phyloP scores from a whole-genome alignment of 305 asterid genomes.

The Euphrasia arctica region DNA sequence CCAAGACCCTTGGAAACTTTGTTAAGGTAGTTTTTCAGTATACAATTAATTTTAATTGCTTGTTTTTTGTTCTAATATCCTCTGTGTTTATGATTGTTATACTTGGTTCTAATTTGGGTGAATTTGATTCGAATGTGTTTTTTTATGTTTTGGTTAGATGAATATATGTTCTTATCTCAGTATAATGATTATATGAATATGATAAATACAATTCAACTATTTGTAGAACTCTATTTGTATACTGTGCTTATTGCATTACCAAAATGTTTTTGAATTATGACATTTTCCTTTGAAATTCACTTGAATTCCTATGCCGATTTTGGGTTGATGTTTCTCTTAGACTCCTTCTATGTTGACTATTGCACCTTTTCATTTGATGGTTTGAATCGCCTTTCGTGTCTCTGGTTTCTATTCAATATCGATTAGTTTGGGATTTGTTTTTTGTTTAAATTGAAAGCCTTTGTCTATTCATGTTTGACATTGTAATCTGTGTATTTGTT shows the following conservation, averaged over 20 bases:
- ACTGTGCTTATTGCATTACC: not conserved
- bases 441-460: not conserved
- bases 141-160: too few relatives aligned
- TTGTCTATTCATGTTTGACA: not conserved
- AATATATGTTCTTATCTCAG: too few relatives aligned
- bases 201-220: too few relatives aligned
- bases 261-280: not conserved
- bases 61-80: not conserved
- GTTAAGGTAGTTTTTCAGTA: conserved; percentile 43
- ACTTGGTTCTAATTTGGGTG: not conserved
- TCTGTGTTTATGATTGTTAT: not conserved
- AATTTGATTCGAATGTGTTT: not conserved
- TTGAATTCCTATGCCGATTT: not conserved
- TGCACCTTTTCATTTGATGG: too few relatives aligned
- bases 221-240: not conserved
- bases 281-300: not conserved
- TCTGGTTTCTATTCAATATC: too few relatives aligned
- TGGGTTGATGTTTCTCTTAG: too few relatives aligned
- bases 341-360: too few relatives aligned
- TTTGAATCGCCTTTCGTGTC: too few relatives aligned
- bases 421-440: not conserved
- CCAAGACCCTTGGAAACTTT: conserved; percentile 61
- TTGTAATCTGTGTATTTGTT: not conserved
- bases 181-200: too few relatives aligned
- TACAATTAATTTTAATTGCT: not conserved